Evolutionary conservation across 345 rosid species (phyloP).

Genomic region (Salix viminalis): DNA sequence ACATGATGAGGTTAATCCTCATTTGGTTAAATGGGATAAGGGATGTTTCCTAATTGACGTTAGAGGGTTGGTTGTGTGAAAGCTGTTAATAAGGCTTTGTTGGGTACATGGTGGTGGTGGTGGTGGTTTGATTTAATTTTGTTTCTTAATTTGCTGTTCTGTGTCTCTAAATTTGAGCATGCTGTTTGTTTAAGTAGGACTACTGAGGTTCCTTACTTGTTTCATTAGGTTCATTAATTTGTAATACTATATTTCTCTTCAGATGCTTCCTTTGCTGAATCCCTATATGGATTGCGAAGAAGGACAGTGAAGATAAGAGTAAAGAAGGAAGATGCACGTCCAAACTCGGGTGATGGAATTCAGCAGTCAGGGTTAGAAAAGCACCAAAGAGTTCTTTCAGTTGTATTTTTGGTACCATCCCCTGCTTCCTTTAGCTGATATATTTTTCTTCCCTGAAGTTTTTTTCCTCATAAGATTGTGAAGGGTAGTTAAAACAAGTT

Average conservation of each 20-base stretch:
- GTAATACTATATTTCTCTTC: slow-evolving; percentile 17
- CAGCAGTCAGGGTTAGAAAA: slow-evolving; percentile 68
- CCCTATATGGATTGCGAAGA: slow-evolving; percentile 93
- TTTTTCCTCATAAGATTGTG: not conserved
- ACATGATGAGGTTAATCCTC: not conserved
- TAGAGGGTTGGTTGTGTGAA: not conserved
- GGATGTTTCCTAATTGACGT: no score
- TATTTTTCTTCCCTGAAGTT: not conserved
- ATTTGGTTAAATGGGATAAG: not conserved
- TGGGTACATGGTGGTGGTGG: not conserved
- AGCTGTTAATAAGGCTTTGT: not conserved
- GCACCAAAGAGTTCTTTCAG: slow-evolving; percentile 82
- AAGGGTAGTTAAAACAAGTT: not conserved
- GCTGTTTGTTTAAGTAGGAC: slow-evolving; percentile 1
- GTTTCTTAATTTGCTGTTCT: not conserved
- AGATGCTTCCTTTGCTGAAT: slow-evolving; percentile 98
- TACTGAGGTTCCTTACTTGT: not conserved
- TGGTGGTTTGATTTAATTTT: not conserved
- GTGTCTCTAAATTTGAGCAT: not conserved
- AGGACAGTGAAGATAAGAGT: slow-evolving; percentile 58
- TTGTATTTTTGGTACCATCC: slow-evolving; percentile 75
- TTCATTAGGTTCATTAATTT: slow-evolving; percentile 9
- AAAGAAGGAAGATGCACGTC: slow-evolving; percentile 39
- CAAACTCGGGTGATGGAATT: slow-evolving; percentile 43
- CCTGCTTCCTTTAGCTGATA: slow-evolving; percentile 16